Percentiles rank a stretch among this genome's conserved stretches.
Evolutionary conservation across 495 filamentous ascomycete species (phyloP).

Genomic region (Baudoinia panamericana): DNA sequence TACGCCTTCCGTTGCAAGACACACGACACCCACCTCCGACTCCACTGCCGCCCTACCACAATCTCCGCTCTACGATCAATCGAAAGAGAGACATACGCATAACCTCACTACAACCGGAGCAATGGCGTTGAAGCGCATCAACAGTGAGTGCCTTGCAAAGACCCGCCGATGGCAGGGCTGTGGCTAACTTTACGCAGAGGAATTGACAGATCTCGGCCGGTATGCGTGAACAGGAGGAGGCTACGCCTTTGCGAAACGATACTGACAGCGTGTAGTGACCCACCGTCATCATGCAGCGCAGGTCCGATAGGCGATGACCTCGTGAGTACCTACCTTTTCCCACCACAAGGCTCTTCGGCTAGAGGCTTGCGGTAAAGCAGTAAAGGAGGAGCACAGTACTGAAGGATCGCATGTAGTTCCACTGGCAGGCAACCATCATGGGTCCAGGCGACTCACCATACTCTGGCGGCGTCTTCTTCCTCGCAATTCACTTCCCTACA

Average conservation of each 20-base stretch:
- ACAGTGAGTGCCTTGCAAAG: constrained; percentile 38
- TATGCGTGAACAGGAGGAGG: constrained; percentile 37
- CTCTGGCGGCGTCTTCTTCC: constrained; percentile 94
- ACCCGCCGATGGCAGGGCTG: neutral
- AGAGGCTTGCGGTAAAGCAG: neutral
- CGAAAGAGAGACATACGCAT: too few relatives aligned
- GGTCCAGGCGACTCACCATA: constrained; percentile 96
- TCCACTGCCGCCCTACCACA: too few relatives aligned
- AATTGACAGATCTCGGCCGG: constrained; percentile 97
- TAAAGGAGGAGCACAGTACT: neutral
- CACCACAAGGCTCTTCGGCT: neutral
- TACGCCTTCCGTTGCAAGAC: too few relatives aligned
- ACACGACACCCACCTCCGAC: too few relatives aligned
- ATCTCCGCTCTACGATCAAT: too few relatives aligned
- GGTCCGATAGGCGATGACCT: constrained; percentile 94
- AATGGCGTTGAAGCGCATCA: constrained; percentile 99
- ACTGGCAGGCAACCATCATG: constrained; percentile 99
- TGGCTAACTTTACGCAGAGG: constrained; percentile 36
- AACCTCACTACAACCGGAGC: constrained; percentile 30
- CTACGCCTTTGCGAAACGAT: neutral
- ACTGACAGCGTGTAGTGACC: constrained; percentile 50
- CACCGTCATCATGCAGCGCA: constrained; percentile 95
- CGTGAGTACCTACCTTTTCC: constrained; percentile 47
- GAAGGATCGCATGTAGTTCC: constrained; percentile 50
- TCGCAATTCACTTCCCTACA: constrained; percentile 96